A percentile compares a stretch with the other conserved stretches of the same genome.
Evolutionary conservation across 805 yeast species (phyloP).

Genomic region (Kuraishia capsulata): DNA sequence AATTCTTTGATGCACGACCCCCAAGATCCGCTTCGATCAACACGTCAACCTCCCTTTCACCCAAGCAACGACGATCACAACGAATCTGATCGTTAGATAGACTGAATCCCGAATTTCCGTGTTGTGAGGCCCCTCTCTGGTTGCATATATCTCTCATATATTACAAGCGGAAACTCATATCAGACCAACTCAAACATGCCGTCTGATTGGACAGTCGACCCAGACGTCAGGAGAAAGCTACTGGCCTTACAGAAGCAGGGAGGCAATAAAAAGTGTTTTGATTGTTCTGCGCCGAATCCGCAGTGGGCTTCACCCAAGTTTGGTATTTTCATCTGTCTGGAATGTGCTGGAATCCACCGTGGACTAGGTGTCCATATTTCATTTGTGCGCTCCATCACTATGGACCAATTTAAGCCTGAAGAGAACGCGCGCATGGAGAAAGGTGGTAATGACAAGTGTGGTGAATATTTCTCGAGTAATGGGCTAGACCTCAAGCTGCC

Average conservation of each 20-base stretch:
- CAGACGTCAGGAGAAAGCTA: conserved; percentile 79
- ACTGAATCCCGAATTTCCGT: too few relatives aligned
- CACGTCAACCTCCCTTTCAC: not conserved
- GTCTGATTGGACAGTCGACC: conserved; percentile 82
- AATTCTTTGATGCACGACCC: too few relatives aligned
- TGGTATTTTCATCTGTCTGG: conserved; percentile 94
- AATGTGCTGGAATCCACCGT: conserved; percentile 95
- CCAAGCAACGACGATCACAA: too few relatives aligned
- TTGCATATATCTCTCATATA: too few relatives aligned
- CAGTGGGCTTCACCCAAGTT: conserved; percentile 99
- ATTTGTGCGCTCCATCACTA: conserved; percentile 91
- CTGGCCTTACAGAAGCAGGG: conserved; percentile 73
- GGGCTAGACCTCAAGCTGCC: conserved; percentile 62
- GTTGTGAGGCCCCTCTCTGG: too few relatives aligned
- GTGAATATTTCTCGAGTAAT: conserved; percentile 55
- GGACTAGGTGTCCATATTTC: conserved; percentile 96
- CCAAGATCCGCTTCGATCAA: too few relatives aligned
- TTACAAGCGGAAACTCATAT: too few relatives aligned
- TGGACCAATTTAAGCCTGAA: conserved; percentile 97
- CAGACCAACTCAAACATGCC: conserved; percentile 27
- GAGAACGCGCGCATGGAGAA: conserved; percentile 85
- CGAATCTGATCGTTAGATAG: too few relatives aligned
- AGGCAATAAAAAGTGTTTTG: conserved; percentile 82
- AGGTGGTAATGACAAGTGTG: conserved; percentile 84
- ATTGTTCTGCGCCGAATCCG: conserved; percentile 92